These are phyloP conservation scores for Mucor lusitanicus DNA, from an alignment of 371 early-diverging fungal species.

Conservation along the genomic window DNA sequence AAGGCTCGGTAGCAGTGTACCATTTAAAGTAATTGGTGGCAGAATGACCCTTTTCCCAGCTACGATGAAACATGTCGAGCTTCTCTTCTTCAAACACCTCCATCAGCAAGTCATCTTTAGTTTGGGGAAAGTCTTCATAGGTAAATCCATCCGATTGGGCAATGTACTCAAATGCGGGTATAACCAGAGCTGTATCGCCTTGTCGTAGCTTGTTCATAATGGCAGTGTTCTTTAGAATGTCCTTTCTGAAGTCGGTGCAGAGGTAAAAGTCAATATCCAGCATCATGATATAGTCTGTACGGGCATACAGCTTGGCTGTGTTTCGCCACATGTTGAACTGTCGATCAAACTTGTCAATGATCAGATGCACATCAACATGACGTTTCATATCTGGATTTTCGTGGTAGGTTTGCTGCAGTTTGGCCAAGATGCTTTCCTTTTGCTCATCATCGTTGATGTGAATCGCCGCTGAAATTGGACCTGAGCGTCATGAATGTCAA, in stretches of 20 bases:
- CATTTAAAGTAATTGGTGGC: conserved; percentile 62
- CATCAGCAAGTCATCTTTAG: conserved; percentile 45
- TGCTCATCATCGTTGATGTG: conserved; percentile 60
- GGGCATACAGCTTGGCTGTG: conserved; percentile 66
- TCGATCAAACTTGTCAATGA: conserved; percentile 65
- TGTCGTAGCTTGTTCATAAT: conserved; percentile 40
- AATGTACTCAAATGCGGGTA: conserved; percentile 70
- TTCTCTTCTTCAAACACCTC: conserved; percentile 42
- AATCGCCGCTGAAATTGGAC: conserved; percentile 68
- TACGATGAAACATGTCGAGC: conserved; percentile 65
- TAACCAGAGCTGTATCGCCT: conserved; percentile 57
- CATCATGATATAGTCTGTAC: conserved; percentile 70
- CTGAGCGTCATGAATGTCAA: neutral
- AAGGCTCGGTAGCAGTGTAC: conserved; percentile 50
- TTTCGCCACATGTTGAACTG: conserved; percentile 79
- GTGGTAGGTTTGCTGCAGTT: conserved; percentile 50
- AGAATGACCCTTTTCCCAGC: conserved; percentile 64
- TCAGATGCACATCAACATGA: conserved; percentile 67
- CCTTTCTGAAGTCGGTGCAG: conserved; percentile 60
- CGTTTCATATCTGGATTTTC: conserved; percentile 54
- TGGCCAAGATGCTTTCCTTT: conserved; percentile 43
- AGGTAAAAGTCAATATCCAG: conserved; percentile 71
- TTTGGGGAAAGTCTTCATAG: conserved; percentile 52
- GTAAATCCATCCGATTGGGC: conserved; percentile 58
- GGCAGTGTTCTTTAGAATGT: conserved; percentile 33